Base-by-base conservation (phyloP, 352 stramenopile genomes). In the Globisporangium acanthophoron region DNA sequence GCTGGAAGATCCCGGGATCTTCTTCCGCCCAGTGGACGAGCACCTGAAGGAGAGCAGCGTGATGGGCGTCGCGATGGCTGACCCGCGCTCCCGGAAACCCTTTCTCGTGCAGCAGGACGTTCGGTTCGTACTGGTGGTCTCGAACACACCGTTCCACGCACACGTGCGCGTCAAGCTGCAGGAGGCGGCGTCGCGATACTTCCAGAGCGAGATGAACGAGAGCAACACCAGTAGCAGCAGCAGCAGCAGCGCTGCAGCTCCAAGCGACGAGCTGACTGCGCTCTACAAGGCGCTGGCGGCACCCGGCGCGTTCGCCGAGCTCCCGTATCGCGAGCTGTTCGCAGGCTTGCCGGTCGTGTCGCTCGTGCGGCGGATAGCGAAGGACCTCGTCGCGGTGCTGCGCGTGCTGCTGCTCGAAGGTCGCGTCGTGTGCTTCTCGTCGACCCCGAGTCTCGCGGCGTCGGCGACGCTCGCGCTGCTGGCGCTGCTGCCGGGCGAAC, bases 381-480 rank as follows among this genome's bases (percentile, higher is more conserved):
- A 74, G 13, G 76, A 93, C 39, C 59, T 94, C 9, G 49, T 94
- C 29, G 80, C 76, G 11, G 72, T 89, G 8, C 52, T 94, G 37
- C 76, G 82, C 8, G 78, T 89, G 9, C 35, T 96, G 1, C 41
- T 94, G 24, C 49, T 94, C 6, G 81, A 94, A 69, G 87, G 87
- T 0, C 75, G 87, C 6, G 69, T 94, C 4, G 74, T 90, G 29
- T 92, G 88, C 52, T 94, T 82, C 66, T 90, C 84, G 3, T 65
- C 66, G 0, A 85, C 76, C 53, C 59, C 74, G 5, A 85, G 70
- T 46, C 59, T 76, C 24, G 78, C 81, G 3, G 81, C 77, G 5
- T 72, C 75, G 1, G 76, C 78, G 13, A 71, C 80, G 37, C 56
- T 90, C 0, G 74, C 70, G 1, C 46, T 92, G 45, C 37, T 90